Evolutionary conservation across 2,329 filamentous ascomycete genomes (phyloP).

Genomic region (Pyrenochaeta sp.): DNA sequence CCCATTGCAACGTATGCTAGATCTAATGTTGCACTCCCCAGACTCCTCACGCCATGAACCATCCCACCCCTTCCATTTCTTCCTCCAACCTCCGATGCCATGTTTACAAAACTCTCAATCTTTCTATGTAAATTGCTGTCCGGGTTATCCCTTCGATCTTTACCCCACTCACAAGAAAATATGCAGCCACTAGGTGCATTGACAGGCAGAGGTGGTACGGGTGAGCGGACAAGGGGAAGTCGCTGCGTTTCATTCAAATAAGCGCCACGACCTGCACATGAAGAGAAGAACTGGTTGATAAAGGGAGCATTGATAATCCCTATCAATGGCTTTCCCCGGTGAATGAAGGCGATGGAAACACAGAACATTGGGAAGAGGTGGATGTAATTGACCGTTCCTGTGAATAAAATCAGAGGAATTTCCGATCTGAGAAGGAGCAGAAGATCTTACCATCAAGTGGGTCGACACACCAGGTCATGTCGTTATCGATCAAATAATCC

Average conservation of each 20-base stretch:
- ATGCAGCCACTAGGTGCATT: constrained; percentile 74
- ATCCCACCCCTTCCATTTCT: constrained; percentile 75
- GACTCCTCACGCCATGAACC: constrained; percentile 78
- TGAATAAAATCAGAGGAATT: constrained; percentile 1
- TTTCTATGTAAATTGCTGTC: constrained; percentile 76
- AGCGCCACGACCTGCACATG: constrained; percentile 71
- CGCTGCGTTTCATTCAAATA: constrained; percentile 72
- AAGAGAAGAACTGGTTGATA: constrained; percentile 73
- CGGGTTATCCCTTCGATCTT: constrained; percentile 72
- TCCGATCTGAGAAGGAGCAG: background rate
- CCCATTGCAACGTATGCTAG: constrained; percentile 80
- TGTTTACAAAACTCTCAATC: constrained; percentile 77
- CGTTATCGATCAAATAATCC: constrained; percentile 70
- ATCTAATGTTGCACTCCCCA: constrained; percentile 77
- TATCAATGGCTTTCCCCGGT: constrained; percentile 68
- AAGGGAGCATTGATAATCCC: constrained; percentile 79
- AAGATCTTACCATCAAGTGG: constrained; percentile 70
- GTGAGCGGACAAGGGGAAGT: constrained; percentile 70
- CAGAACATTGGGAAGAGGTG: constrained; percentile 85
- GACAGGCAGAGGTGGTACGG: constrained; percentile 68
- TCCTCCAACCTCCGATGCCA: constrained; percentile 72
- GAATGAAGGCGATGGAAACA: constrained; percentile 75
- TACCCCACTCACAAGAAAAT: constrained; percentile 82
- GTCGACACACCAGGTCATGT: constrained; percentile 79
- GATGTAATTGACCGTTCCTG: constrained; percentile 79